A percentile compares a stretch with the other conserved stretches of the same genome.
Evolutionary conservation across 2,329 filamentous ascomycete species (phyloP).

Genomic region (Aspergillus melleus): DNA sequence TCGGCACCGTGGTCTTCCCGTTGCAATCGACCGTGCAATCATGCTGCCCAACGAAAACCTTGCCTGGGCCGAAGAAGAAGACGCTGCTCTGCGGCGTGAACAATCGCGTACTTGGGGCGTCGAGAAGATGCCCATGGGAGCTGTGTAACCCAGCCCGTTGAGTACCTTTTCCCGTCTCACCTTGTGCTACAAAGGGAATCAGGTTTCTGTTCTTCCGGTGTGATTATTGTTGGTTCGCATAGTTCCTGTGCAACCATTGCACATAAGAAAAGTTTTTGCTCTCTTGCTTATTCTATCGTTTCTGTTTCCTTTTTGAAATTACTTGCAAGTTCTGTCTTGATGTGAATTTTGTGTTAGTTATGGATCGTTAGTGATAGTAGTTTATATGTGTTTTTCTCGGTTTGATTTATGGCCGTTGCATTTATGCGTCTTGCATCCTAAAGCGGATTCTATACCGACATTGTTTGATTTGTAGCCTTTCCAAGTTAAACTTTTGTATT

Average conservation of each 20-base stretch:
- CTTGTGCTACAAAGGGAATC: too few species aligned
- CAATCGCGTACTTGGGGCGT: slow-evolving; percentile 23
- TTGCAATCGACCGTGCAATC: slow-evolving; percentile 56
- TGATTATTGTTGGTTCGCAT: not conserved
- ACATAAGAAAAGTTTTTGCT: not conserved
- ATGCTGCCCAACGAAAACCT: slow-evolving; percentile 42
- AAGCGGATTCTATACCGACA: not conserved
- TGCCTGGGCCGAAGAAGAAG: slow-evolving; percentile 45
- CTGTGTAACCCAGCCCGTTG: slow-evolving; percentile 17
- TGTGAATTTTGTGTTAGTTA: too few species aligned
- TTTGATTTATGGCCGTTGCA: not conserved
- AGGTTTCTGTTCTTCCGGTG: too few species aligned
- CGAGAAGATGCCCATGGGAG: slow-evolving; percentile 26
- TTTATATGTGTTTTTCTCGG: not conserved
- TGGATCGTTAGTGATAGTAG: too few species aligned
- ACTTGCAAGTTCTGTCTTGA: not conserved
- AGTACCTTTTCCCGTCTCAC: too few species aligned
- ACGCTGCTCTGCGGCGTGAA: slow-evolving; percentile 36
- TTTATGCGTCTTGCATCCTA: not conserved
- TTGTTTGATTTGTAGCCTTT: not conserved
- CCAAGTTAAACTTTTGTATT: slow-evolving; percentile 15
- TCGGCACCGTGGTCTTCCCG: slow-evolving; percentile 57
- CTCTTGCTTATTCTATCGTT: not conserved
- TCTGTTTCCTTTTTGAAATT: not conserved
- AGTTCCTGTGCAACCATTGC: not conserved